Percentiles rank a stretch among this genome's conserved stretches.
phyloP scores from a whole-genome alignment of 202 grass and related monocot species.

The Carex arenaria region DNA sequence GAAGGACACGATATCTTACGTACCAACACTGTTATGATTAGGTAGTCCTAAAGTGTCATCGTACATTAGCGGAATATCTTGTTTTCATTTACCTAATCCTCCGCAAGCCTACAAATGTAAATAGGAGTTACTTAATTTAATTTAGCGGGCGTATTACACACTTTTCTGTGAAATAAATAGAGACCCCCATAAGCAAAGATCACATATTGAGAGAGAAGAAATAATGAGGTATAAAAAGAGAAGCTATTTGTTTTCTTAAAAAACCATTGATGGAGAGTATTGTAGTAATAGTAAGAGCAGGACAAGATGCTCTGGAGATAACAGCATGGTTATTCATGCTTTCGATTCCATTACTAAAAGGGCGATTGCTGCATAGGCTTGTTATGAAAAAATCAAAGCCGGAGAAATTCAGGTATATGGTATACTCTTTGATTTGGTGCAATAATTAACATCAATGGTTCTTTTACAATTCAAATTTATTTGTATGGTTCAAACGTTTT shows the following conservation, averaged over 20 bases:
- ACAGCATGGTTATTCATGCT: constrained; percentile 4
- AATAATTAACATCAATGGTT: neutral
- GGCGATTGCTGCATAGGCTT: neutral
- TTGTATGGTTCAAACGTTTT: no score
- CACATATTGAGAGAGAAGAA: neutral
- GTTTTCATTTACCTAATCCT: neutral
- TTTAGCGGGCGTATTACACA: neutral
- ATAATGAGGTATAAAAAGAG: neutral
- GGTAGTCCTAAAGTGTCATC: no score
- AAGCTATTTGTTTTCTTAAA: no score
- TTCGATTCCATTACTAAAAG: no score
- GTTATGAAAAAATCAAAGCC: neutral
- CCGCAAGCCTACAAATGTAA: neutral
- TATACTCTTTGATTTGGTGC: neutral
- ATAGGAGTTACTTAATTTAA: neutral
- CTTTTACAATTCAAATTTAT: neutral
- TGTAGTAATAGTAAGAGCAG: constrained; percentile 2
- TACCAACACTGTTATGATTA: no score
- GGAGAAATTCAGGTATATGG: neutral
- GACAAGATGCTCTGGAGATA: constrained; percentile 22
- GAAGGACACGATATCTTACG: no score
- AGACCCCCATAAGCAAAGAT: neutral
- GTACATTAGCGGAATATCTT: neutral
- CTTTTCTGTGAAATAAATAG: neutral
- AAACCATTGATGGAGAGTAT: no score